Base-by-base conservation (phyloP, 331 rosid species). In the Erythrophleum ivorense region DNA sequence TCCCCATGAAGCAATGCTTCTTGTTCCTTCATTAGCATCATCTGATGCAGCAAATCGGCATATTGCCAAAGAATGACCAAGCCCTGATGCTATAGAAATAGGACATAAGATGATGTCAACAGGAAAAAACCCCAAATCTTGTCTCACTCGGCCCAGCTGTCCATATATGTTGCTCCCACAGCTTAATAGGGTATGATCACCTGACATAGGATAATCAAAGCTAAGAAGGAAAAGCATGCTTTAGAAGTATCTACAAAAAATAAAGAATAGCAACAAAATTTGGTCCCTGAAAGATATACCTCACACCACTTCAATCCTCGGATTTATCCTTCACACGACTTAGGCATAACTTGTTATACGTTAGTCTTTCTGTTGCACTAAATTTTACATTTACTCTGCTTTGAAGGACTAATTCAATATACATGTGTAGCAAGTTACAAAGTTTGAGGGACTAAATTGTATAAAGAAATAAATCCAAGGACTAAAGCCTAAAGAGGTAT, bases 61-160 rank as follows among this genome's bases (percentile, higher is more conserved):
- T 86, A 93, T 85, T 62, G 97, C 98, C 88, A 95, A 85, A 54
- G 97, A 93, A 85, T 93, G 98, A 49, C 99, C 99, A 64, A 95
- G 92, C 78, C 99, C 98, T 60, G 98, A 88, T 67, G 94, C 91
- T 78, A 95, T 41, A n/a, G 91, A 89, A 36, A 83, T 48, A 2
- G 94, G 97, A 65, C 64, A 70, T 55, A 82, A 49, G 64, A 75
- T 82, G 72, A 85, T 75, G 40, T 93, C 96, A 85, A 95, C 97
- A 1, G 97, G 94, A 36, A 86, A 84, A 78, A 93, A 73, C 34
- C 99, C 97, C 85, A 89, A 73, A 80, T 89, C 96, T 81, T 77
- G 80, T 64, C 79, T 84, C 21, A 41, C 82, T 86, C 98, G 82
- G 71, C 99, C 99, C 73, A 93, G 76, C 73, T 92, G 99, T 48